Base-by-base conservation (phyloP, 805 yeast species). In the Yamadazyma laniorum region DNA sequence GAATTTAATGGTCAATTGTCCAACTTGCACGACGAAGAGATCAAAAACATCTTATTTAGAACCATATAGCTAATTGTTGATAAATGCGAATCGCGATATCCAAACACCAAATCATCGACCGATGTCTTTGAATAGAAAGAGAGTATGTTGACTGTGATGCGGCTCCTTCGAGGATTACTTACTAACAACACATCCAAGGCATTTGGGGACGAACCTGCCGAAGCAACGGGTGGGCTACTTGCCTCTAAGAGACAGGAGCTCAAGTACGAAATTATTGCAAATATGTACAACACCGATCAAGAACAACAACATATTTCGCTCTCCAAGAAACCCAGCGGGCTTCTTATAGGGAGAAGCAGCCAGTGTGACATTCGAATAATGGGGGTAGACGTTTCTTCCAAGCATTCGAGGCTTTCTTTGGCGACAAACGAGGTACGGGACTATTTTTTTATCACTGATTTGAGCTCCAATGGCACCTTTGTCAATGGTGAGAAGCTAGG, bases 381-480 rank as follows among this genome's bases (percentile, higher is more conserved):
- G n/a, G 81, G 79, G 7, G 58, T 64, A 1, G 89, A 83, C 49
- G 78, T 82, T 6, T 82, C 89, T 0, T 77, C 86, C 0, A 63
- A 66, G 21, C 91, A 84, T 52, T 79, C 86, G 48, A 72, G 71
- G 38, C 55, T 83, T 7, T 56, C 71, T 3, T 57, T 74, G 4
- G 61, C 76, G 6, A 43, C 36, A 52, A 63, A 38, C 55, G 36
- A 42, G 15, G 66, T 46, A 55, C 47, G 45, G 44, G 75, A 54
- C 43, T 61, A 40, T 45, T 69, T 50, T 43, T 77, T 74, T 45
- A 51, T 82, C 8, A 69, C 76, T 3, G 91, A 83, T 55, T 47
- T 65, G 22, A 73, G 79, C 45, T 65, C 85, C 3, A 83, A 84
- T 53, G 90, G 91, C 1, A 77, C 86, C 0, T 80, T 66, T 47